A percentile compares a stretch with the other conserved stretches of the same genome.
These are phyloP conservation scores for Phytophthora capsici DNA, from an alignment of 352 stramenopile species.

Conservation along the genomic window DNA sequence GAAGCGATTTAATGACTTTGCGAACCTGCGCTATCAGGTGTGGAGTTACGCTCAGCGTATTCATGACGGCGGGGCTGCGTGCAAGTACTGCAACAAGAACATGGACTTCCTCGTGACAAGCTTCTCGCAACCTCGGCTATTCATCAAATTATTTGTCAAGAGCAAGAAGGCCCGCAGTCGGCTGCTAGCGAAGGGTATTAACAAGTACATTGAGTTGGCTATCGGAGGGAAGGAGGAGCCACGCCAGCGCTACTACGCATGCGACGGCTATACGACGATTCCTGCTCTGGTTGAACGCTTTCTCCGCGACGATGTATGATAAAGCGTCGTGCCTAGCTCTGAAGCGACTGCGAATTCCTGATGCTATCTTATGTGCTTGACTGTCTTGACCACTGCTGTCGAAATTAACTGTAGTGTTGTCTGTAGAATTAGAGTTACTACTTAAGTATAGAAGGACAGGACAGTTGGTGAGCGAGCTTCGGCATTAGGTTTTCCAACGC, in stretches of 20 bases:
- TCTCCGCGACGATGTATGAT: constrained; percentile 36
- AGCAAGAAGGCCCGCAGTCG: constrained; percentile 36
- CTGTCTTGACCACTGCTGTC: constrained; percentile 10
- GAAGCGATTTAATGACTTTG: constrained; percentile 59
- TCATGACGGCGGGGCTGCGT: constrained; percentile 35
- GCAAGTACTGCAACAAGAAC: constrained; percentile 53
- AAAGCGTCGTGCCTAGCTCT: neutral
- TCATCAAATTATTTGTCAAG: constrained; percentile 43
- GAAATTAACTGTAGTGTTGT: constrained; percentile 22
- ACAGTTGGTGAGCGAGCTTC: constrained; percentile 1
- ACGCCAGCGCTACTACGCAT: constrained; percentile 29
- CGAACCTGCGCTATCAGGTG: constrained; percentile 55
- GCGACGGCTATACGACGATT: constrained; percentile 41
- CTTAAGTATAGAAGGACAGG: constrained; percentile 10
- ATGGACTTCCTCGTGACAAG: constrained; percentile 51
- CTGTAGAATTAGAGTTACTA: constrained; percentile 27
- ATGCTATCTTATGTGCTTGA: neutral
- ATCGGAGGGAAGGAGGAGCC: constrained; percentile 29
- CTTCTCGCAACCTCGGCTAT: constrained; percentile 44
- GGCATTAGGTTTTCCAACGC: neutral
- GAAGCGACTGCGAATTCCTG: constrained; percentile 13
- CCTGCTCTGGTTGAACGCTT: constrained; percentile 41
- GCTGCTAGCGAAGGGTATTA: constrained; percentile 38
- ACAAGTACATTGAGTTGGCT: constrained; percentile 41
- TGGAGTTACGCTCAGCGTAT: constrained; percentile 54